phyloP scores from a whole-genome alignment of 768 basidiomycete species.

The Fomitopsis pulvina region DNA sequence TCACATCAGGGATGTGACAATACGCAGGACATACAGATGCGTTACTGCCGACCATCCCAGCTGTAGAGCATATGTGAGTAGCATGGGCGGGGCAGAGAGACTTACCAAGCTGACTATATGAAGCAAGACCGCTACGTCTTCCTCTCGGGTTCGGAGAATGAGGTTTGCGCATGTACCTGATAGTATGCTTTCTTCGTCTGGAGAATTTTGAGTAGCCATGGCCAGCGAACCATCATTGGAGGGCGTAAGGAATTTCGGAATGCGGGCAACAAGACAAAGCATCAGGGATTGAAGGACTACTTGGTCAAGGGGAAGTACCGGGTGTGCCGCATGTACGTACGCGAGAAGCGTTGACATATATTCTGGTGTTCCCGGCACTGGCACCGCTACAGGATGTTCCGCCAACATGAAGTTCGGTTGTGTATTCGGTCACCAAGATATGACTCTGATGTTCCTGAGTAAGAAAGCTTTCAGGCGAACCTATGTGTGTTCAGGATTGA shows the following conservation, averaged over 20 bases:
- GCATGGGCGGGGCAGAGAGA: background rate
- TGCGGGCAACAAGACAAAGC: slow-evolving; percentile 49
- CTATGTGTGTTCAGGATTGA: too few relatives aligned
- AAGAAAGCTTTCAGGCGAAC: too few relatives aligned
- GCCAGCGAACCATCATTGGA: background rate
- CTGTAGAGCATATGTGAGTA: background rate
- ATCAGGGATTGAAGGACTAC: slow-evolving; percentile 62
- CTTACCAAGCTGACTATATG: slow-evolving; percentile 55
- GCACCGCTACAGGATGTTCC: background rate
- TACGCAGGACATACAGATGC: background rate
- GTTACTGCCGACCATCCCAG: background rate
- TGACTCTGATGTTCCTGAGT: too few relatives aligned
- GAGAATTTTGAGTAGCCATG: background rate
- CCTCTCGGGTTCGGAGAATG: slow-evolving; percentile 56
- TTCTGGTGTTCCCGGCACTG: slow-evolving; percentile 12
- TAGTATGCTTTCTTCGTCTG: background rate
- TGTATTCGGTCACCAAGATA: too few relatives aligned
- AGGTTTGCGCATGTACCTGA: slow-evolving; percentile 36
- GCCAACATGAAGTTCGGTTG: background rate
- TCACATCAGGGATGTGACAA: background rate
- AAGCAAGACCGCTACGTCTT: slow-evolving; percentile 54
- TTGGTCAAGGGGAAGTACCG: slow-evolving; percentile 53
- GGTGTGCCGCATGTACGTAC: slow-evolving; percentile 36
- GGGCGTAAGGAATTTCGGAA: background rate
- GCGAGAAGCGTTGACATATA: slow-evolving; percentile 33